A percentile compares a stretch with the other conserved stretches of the same genome.
These are phyloP conservation scores for Xylariaceae sp. DNA, from an alignment of 2,329 filamentous ascomycete genomes.

Conservation along the genomic window DNA sequence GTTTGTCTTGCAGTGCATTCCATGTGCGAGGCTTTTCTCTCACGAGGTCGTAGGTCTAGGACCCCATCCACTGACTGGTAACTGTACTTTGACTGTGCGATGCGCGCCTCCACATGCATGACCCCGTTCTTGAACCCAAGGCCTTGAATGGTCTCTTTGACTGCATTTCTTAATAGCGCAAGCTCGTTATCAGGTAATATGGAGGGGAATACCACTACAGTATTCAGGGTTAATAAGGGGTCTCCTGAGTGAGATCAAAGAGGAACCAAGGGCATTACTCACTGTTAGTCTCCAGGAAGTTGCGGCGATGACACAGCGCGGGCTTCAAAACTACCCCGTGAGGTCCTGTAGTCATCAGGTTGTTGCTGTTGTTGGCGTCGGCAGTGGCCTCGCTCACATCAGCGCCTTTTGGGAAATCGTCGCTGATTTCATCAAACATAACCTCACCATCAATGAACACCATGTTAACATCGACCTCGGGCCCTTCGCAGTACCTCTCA, in stretches of 20 bases:
- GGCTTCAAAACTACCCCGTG: background rate
- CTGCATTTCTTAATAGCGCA: slow-evolving; percentile 14
- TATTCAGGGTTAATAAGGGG: background rate
- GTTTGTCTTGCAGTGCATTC: background rate
- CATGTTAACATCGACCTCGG: slow-evolving; percentile 30
- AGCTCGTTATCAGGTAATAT: slow-evolving; percentile 25
- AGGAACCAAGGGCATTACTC: background rate
- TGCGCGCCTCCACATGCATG: slow-evolving; percentile 28
- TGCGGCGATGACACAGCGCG: slow-evolving; percentile 13
- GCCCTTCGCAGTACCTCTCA: slow-evolving; percentile 27
- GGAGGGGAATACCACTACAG: slow-evolving; percentile 25
- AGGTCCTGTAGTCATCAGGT: background rate
- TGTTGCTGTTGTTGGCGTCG: background rate
- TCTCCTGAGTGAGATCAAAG: background rate
- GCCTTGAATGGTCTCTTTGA: slow-evolving; percentile 17
- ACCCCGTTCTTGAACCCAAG: slow-evolving; percentile 27
- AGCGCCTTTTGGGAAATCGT: slow-evolving; percentile 29
- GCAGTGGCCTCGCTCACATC: slow-evolving; percentile 14
- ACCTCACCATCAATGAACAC: slow-evolving; percentile 26
- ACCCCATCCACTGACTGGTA: slow-evolving; percentile 15
- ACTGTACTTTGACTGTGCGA: slow-evolving; percentile 22
- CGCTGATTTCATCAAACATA: slow-evolving; percentile 29
- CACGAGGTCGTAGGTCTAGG: slow-evolving; percentile 11
- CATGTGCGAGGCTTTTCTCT: background rate
- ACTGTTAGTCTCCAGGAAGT: slow-evolving; percentile 27